Base-by-base conservation (phyloP, 2,329 filamentous ascomycete species). In the Fusarium pseudonygamai region DNA sequence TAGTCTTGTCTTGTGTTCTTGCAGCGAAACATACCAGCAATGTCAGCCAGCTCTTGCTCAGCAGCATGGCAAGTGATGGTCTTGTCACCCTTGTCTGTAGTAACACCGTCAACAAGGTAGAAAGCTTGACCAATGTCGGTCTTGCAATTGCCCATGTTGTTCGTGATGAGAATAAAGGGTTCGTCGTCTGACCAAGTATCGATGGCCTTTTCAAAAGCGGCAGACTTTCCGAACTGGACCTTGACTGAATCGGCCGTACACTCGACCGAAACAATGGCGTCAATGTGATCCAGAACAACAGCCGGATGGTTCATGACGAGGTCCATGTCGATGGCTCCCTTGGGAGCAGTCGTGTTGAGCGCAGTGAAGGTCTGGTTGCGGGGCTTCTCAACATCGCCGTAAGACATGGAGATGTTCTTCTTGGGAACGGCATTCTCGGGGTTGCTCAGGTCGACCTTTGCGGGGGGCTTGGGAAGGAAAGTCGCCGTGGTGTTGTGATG, bases 281-380 rank as follows among this genome's bases (percentile, higher is more conserved):
- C 64, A 6, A 67, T 67, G 20, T 67, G 59, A 7, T 67, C 64
- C 1, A 67, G 37, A 11, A 67, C 45, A n/a, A 67, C 63, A 37
- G 64, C 64, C 7, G 64, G 64, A 24, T 67, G 64, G 24, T 67
- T 67, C 64, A 67, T 67, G 5, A 67, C 45, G 0, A 67, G 64
- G 22, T 67, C 53, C 53, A 67, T 67, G 2, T 67, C 63, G 2
- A 67, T 67, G 1, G 64, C 32, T 1, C 64, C 63, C 22, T 40
- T 67, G 0, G 52, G 63, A 1, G 39, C 52, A 3, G 64, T 52
- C 3, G 39, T 52, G 11, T 32, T 61, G 2, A 59, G 34, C 9
- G 37, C 6, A 7, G 62, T 24, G 9, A 67, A 67, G 0, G 53
- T 67, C 6, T 66, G 52, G 34, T 67, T 67, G 6, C 28, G 42